Base-by-base conservation (phyloP, 2,329 filamentous ascomycete genomes). In the Curvularia sp. region DNA sequence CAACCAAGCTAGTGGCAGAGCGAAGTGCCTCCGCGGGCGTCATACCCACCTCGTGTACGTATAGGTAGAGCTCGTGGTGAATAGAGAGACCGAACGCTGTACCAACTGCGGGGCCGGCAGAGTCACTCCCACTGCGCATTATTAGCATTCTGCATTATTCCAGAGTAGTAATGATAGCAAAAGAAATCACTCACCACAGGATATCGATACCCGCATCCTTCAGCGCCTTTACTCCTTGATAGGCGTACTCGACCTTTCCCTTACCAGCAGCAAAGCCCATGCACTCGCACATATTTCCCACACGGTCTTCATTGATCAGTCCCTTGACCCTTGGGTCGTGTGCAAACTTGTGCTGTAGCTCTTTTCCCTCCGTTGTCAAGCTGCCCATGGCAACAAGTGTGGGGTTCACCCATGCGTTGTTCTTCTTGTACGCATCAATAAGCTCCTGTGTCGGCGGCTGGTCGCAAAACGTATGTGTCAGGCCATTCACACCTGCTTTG, bases 381-480 rank as follows among this genome's bases (percentile, higher is more conserved):
- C 74, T 78, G 1, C 75, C 80, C 39, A 81, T 71, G 0, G 77
- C 66, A 0, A 71, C 72, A 9, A 82, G 68, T 0, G 79, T 81
- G 1, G 80, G 80, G 54, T 80, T 81, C 22, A 77, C 69, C 67
- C 79, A 80, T 0, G 79, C 79, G 49, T 76, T 75, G 58, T 75
- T 77, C 57, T 67, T 73, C 65, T 76, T 77, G 57, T 81, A 81
- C 4, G 78, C 77, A n/a, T 72, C 74, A 13, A 81, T 66, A 2
- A 82, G 54, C 31, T 78, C 75, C 13, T 74, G 58, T 0, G 73
- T 80, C 0, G 77, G 75, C 1, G 75, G 68, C 48, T 75, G 65
- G 57, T 82, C 80, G 57, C 71, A 73, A 51, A 81, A 78, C 0
- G 76, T 78, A 58, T 82, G 80, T 5, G 79, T 76, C n/a, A 81